Evolutionary conservation across 495 filamentous ascomycete genomes (phyloP).

Genomic region (Neurospora sp.): DNA sequence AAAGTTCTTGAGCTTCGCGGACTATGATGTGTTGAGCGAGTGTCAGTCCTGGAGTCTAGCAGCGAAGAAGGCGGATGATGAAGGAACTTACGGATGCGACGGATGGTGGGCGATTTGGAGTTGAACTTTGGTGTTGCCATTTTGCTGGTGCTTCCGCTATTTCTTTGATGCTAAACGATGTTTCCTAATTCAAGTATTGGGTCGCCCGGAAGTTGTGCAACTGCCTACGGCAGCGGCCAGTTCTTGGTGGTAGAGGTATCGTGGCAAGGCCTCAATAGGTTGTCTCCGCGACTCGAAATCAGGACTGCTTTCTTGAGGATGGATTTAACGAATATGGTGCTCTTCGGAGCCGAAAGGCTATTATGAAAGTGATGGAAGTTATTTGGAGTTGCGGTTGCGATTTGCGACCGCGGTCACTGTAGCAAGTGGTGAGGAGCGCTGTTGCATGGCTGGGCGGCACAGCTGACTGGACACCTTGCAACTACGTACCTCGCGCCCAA

Average conservation of each 20-base stretch:
- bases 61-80: constrained; percentile 1
- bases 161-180: neutral
- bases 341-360: neutral
- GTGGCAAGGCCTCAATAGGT: neutral
- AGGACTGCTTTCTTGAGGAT: neutral
- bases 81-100: constrained; percentile 53
- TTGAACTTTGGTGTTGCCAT: constrained; percentile 44
- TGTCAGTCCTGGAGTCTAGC: constrained; percentile 10
- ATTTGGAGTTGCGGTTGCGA: neutral
- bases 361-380: neutral
- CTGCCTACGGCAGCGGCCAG: neutral
- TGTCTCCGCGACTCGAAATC: neutral
- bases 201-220: neutral
- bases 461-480: neutral
- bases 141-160: neutral
- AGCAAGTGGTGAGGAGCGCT: neutral
- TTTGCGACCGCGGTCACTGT: neutral
- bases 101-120: constrained; percentile 70
- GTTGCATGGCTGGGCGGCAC: neutral
- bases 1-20: constrained; percentile 80
- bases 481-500: neutral
- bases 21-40: constrained; percentile 36
- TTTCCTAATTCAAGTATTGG: neutral
- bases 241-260: neutral
- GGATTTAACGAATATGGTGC: neutral